phyloP scores from a whole-genome alignment of 495 filamentous ascomycete genomes.

The Penicillium egyptiacum region DNA sequence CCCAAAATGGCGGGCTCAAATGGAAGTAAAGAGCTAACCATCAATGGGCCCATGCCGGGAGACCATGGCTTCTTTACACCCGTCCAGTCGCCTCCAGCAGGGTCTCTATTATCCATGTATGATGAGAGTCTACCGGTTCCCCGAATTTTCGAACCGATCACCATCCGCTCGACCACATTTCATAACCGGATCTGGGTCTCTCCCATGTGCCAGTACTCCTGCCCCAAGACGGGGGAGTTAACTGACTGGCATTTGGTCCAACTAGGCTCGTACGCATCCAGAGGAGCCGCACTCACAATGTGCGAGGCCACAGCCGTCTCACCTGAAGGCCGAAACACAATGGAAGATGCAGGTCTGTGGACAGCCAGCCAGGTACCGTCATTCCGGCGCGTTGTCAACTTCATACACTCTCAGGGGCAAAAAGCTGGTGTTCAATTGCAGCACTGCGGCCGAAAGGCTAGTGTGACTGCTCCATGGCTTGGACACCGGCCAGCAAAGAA shows the following conservation, averaged over 20 bases:
- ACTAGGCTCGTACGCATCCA: slow-evolving; percentile 47
- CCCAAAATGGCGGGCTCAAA: neutral
- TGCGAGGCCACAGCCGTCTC: slow-evolving; percentile 64
- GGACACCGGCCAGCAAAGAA: neutral
- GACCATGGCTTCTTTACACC: neutral
- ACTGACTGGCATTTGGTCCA: slow-evolving; percentile 56
- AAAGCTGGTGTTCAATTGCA: slow-evolving; percentile 61
- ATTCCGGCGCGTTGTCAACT: slow-evolving; percentile 43
- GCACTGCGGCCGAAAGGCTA: slow-evolving; percentile 63
- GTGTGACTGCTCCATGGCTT: slow-evolving; percentile 55
- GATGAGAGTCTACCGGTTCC: neutral
- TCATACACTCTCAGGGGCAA: slow-evolving; percentile 57
- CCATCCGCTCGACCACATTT: neutral
- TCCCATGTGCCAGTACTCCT: slow-evolving; percentile 54
- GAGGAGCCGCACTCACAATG: slow-evolving; percentile 58
- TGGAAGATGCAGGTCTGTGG: slow-evolving; percentile 56
- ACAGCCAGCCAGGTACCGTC: slow-evolving; percentile 2
- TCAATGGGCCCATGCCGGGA: neutral
- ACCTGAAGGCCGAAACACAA: slow-evolving; percentile 64
- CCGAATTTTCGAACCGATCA: neutral
- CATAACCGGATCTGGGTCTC: neutral
- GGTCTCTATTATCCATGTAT: neutral
- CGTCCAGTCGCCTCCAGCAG: neutral
- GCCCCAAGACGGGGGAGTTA: slow-evolving; percentile 49
- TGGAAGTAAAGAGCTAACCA: neutral